Evolutionary conservation across 768 basidiomycete species (phyloP), one percentile per base, ranked within the genome.

Genomic region (Xerocomus spinulosus): DNA sequence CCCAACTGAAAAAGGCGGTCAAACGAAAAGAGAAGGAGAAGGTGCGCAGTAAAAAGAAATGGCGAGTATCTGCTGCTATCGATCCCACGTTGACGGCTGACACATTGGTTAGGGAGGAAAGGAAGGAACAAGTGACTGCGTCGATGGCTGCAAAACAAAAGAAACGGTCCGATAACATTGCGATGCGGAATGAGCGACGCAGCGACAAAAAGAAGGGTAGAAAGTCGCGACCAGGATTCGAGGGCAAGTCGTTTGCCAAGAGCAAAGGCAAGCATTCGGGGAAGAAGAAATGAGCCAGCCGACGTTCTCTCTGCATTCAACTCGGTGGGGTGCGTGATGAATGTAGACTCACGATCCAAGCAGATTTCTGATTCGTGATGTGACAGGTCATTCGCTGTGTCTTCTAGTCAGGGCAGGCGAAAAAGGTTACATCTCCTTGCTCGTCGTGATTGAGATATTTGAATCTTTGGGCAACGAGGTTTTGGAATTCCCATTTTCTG

Each of bases 11-110:
- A 73, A 97, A 96, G 72, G 92, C 92, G 34, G 82, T 80, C 8
- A 98, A 96, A 74, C 74, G 89, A 64, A 85, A 89, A 54, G 95
- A 96, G 68, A 94, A 95, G 67, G 83, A 83, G 57, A 97, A 97
- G 64, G 59, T 51, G 20, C 93, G 89, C 72, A 82, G 83, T 50
- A 89, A 87, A 65, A 87, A 86, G 60, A 76, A 79, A 36, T 98
- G 95, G 94, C 94, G 52, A 47, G 85, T 26, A n/a, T 25, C 18
- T 32, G 1, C 12, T 17, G 14, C 25, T 12, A 33, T 60, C 39
- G 23, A 26, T 17, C n/a, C n/a, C 23, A 8, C 24, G 5, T 38
- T 26, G 5, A 44, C 9, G 44, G 20, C 52, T 42, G 34, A 48
- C 38, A 17, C 21, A 5, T 48, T 40, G 24, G 9, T n/a, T 59